Evolutionary conservation across 805 yeast species (phyloP), one percentile per base, ranked within the genome.

Genomic region (Helenozyma baotianmanensis): DNA sequence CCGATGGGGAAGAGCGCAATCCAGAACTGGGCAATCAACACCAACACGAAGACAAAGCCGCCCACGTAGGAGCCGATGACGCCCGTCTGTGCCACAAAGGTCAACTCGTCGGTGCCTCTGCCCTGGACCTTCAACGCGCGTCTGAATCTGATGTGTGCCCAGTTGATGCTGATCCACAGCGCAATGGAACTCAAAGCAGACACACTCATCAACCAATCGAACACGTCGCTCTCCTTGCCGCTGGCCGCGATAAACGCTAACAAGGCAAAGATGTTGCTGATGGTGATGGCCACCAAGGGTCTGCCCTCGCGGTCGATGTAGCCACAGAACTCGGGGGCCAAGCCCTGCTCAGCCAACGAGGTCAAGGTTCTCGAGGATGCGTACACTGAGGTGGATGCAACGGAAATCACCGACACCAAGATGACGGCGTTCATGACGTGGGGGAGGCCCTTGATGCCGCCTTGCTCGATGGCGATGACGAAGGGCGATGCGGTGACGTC

Each of bases 251-350:
- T 62, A 58, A 75, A 79, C 37, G 84, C 74, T 14, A 79, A 50
- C 39, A 78, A 58, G 23, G 82, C 85, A 52, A 78, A 62, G 10
- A 61, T 45, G 32, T 76, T 58, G n/a, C 80, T 68, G 21, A 70
- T 62, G 5, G 58, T 42, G 48, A 83, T 76, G 13, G 87, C 90
- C 32, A 73, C 75, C 33, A 82, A 54, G 12, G 96, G 95, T 51
- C 95, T 73, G 37, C 95, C 95, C 33, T 63, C 66, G 43, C 82
- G 71, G 56, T 86, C 95, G 39, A 85, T 76, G 60, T 81, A 81
- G 22, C 79, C 78, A 35, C 80, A 70, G 19, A 69, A 48, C 34
- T 60, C 60, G 23, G 88, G 89, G 13, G 80, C 80, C 47, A 71
- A 70, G 13, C 81, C 78, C 54, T 77, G 79, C 27, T 74, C 77